Evolutionary conservation across 176 grass and related monocot species (phyloP).

Genomic region (Chrysopogon serrulatus): DNA sequence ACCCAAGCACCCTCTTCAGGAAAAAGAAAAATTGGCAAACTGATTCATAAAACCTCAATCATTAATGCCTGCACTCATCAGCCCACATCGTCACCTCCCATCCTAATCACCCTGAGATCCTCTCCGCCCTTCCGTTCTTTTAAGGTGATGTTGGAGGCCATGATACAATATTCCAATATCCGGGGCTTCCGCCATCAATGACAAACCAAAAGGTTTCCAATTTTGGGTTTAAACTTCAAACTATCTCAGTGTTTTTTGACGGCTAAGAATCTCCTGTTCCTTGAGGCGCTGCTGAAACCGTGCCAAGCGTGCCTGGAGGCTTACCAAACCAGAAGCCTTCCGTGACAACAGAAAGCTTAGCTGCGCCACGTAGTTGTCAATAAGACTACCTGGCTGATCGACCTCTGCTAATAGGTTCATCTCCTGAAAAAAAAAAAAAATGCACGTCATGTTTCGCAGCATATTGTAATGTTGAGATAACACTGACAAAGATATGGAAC

Average conservation of each 20-base stretch:
- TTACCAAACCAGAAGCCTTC: conserved; percentile 89
- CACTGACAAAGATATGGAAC: conserved; percentile 6
- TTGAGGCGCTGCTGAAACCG: conserved; percentile 94
- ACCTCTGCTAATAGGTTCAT: conserved; percentile 99
- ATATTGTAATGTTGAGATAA: neutral
- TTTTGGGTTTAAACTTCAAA: neutral
- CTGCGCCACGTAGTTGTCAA: conserved; percentile 93
- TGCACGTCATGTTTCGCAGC: neutral
- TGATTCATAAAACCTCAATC: neutral
- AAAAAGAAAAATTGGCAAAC: neutral
- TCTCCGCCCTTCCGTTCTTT: neutral
- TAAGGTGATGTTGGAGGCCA: neutral
- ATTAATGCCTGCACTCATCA: neutral
- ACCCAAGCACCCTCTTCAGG: conserved; percentile 11
- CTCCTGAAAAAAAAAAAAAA: conserved; percentile 51
- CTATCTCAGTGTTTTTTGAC: conserved; percentile 62
- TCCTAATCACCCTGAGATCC: neutral
- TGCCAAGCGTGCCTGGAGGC: conserved; percentile 84
- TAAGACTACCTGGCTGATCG: conserved; percentile 89
- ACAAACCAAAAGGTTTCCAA: neutral
- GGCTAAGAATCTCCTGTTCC: conserved; percentile 95
- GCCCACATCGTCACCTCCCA: neutral
- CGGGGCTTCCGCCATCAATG: neutral
- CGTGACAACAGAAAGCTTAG: conserved; percentile 90
- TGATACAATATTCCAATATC: neutral